Evolutionary conservation across 208 protist genomes (phyloP).

Genomic region (Crithidia expoeki): DNA sequence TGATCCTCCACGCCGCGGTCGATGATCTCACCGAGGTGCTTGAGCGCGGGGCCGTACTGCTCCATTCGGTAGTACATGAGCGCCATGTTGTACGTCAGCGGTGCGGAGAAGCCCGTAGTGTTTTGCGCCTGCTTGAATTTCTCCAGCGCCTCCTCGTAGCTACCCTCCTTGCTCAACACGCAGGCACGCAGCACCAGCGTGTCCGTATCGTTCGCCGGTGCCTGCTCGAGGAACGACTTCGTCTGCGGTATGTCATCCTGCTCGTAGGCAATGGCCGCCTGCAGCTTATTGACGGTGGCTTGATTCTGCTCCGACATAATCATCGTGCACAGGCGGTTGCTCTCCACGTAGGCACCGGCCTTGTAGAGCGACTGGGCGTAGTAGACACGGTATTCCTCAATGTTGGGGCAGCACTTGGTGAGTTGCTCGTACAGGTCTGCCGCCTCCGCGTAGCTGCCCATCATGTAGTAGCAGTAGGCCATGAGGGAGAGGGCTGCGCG

Average conservation of each 20-base stretch:
- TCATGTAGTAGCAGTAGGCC: slow-evolving; percentile 96
- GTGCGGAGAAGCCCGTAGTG: slow-evolving; percentile 85
- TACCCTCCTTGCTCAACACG: slow-evolving; percentile 91
- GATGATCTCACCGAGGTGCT: slow-evolving; percentile 96
- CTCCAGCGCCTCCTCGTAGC: slow-evolving; percentile 92
- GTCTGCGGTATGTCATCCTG: slow-evolving; percentile 92
- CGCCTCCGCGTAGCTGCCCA: slow-evolving; percentile 91
- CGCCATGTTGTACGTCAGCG: slow-evolving; percentile 97
- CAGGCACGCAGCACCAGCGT: slow-evolving; percentile 89
- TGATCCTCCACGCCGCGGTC: slow-evolving; percentile 95
- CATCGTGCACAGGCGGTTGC: slow-evolving; percentile 74
- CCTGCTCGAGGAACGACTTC: slow-evolving; percentile 90
- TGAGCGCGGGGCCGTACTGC: slow-evolving; percentile 94
- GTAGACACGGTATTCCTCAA: slow-evolving; percentile 96
- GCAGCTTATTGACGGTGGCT: slow-evolving; percentile 85
- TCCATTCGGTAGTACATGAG: slow-evolving; percentile 96
- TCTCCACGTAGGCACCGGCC: slow-evolving; percentile 92
- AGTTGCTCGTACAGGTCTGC: slow-evolving; percentile 93
- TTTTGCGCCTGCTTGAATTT: slow-evolving; percentile 95
- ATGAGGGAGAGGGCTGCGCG: slow-evolving; percentile 96
- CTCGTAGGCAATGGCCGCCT: slow-evolving; percentile 93
- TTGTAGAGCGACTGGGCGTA: slow-evolving; percentile 96
- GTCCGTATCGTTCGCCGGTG: slow-evolving; percentile 83
- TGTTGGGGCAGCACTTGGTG: slow-evolving; percentile 89
- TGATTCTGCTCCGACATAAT: slow-evolving; percentile 88